Evolutionary conservation across 768 basidiomycete species (phyloP), one percentile per base, ranked within the genome.

Genomic region (Russula dissimulans): DNA sequence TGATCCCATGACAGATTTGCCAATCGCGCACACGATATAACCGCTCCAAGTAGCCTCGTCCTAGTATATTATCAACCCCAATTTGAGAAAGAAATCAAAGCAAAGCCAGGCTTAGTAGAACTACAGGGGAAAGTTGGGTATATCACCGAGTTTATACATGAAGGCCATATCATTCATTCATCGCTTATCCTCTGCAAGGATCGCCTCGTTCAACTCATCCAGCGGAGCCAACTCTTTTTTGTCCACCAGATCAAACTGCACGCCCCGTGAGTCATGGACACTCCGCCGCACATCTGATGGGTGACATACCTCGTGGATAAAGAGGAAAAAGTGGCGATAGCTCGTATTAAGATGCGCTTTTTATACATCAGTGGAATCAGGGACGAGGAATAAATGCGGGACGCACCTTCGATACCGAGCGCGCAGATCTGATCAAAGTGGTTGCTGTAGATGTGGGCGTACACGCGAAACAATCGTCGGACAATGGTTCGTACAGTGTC

Each of bases 351-450:
- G 79, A 70, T 99, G 97, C 2, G 97, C 97, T 41, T 98, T 29
- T 47, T 50, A 11, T 48, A 43, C 22, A 36, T 47, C 29, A 46
- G 7, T 22, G 31, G 14, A 31, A 12, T n/a, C 31, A 8, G 26
- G 12, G 54, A 14, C 2, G 10, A 41, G 17, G 44, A 18, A 17
- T 18, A 32, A 0, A 42, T 56, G 3, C 46, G 3, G 31, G 62
- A 55, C 77, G 43, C 62, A 95, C 95, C 95, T 82, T 99, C 97
- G 54, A 99, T 97, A 5, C 95, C 95, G 48, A 99, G 76, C 14
- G 97, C 97, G 71, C 95, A 98, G 60, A 98, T 91, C 68, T 98
- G 95, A 68, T 98, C 97, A 72, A 99, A 98, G 73, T 99, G 97
- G 66, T 93, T 95, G 78, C 94, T 95, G 77, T 99, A 99, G 69